These are phyloP conservation scores for Porosira glacialis DNA, from an alignment of 352 stramenopile species.

Conservation along the genomic window DNA sequence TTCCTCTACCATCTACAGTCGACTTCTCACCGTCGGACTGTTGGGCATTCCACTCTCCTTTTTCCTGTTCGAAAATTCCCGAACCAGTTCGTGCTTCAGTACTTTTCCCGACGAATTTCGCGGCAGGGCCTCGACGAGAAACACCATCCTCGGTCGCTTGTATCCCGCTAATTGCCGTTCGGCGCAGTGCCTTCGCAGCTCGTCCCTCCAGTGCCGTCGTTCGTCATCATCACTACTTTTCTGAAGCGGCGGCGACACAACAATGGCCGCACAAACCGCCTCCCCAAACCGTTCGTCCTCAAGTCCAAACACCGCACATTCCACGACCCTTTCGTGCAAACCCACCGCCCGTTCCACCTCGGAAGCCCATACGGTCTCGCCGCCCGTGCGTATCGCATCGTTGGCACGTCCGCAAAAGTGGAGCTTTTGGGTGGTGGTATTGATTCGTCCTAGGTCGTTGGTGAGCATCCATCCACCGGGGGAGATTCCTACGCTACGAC, in stretches of 20 bases:
- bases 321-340: constrained; percentile 42
- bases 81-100: constrained; percentile 65
- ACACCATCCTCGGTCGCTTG: constrained; percentile 63
- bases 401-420: constrained; percentile 76
- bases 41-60: too few species aligned
- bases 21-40: too few species aligned
- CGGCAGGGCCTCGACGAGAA: constrained; percentile 56
- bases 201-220: constrained; percentile 12
- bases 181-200: constrained; percentile 49
- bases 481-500: too few species aligned
- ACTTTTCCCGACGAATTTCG: constrained; percentile 75
- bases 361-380: constrained; percentile 77
- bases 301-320: constrained; percentile 72
- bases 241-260: constrained; percentile 27
- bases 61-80: too few species aligned
- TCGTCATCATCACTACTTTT: background rate
- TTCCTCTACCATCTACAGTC: too few species aligned
- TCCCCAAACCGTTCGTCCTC: constrained; percentile 75
- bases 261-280: constrained; percentile 62
- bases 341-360: constrained; percentile 80
- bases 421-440: constrained; percentile 52
- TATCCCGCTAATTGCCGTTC: constrained; percentile 60
- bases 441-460: constrained; percentile 78
- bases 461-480: constrained; percentile 71
- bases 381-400: constrained; percentile 81